Conservation (phyloP, 441 rosid species). For the Brassica hybrid region DNA sequence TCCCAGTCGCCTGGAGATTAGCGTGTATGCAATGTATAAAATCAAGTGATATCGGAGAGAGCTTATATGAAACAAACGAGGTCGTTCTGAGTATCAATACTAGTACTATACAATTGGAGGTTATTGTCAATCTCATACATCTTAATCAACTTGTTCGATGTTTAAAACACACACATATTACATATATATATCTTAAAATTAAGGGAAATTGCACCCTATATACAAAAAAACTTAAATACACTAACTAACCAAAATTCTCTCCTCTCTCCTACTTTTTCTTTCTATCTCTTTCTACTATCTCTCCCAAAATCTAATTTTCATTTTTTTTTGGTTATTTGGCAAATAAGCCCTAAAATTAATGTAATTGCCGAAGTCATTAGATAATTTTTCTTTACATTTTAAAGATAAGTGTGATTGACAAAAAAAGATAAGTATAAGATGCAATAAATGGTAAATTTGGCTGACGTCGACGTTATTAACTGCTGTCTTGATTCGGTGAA, state of each 20-base stretch:
- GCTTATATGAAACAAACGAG: conserved; percentile 22
- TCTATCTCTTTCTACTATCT: no score
- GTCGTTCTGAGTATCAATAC: not conserved
- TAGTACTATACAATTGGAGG: not conserved
- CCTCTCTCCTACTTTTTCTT: no score
- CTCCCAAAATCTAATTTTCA: no score
- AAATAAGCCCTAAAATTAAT: no score
- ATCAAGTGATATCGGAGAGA: conserved; percentile 14
- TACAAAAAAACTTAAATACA: no score
- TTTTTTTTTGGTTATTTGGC: no score
- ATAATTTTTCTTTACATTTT: not conserved
- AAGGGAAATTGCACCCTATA: no score
- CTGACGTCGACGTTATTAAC: conserved; percentile 17
- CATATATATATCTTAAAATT: no score
- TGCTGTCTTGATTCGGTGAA: conserved; percentile 4
- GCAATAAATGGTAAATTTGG: not conserved
- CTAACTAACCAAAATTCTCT: no score
- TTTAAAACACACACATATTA: not conserved
- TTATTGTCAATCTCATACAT: conserved; percentile 11
- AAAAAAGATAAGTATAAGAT: not conserved
- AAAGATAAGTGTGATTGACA: conserved; percentile 17
- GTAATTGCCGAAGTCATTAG: no score
- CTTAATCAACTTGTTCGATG: conserved; percentile 29
- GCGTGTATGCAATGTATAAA: not conserved
- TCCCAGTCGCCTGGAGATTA: conserved; percentile 17